Conservation (phyloP, 495 filamentous ascomycete species). For the Venustampulla echinocandica region DNA sequence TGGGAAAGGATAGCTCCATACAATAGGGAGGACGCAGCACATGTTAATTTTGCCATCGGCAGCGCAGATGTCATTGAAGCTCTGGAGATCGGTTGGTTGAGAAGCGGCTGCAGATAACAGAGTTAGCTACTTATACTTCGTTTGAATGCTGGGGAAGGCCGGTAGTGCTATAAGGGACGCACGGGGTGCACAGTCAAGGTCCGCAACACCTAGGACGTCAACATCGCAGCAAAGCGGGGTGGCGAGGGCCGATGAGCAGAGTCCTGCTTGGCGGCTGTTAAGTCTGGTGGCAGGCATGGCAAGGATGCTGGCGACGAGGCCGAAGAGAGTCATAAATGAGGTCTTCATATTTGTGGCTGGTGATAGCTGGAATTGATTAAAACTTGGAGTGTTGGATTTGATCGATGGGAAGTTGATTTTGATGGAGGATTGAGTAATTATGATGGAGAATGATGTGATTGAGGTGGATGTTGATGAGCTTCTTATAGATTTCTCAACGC, state of each 20-base stretch:
- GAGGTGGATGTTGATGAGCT: constrained; percentile 14
- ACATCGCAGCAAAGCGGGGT: constrained; percentile 36
- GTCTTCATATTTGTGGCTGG: constrained; percentile 28
- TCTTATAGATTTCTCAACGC: constrained; percentile 10
- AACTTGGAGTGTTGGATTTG: constrained; percentile 19
- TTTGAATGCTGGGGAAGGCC: too few species aligned
- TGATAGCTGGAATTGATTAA: constrained; percentile 14
- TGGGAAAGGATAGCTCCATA: constrained; percentile 7
- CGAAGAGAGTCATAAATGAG: constrained; percentile 29
- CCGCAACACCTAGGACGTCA: constrained; percentile 37
- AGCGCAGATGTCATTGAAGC: constrained; percentile 25
- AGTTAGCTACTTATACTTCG: not conserved
- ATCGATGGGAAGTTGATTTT: constrained; percentile 19
- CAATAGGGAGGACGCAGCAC: constrained; percentile 29
- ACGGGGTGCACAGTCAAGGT: constrained; percentile 38
- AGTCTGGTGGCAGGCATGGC: constrained; percentile 17
- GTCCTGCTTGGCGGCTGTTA: constrained; percentile 14
- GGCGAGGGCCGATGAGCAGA: constrained; percentile 16
- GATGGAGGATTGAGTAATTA: constrained; percentile 12
- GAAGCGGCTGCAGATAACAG: constrained; percentile 18
- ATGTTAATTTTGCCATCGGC: constrained; percentile 29
- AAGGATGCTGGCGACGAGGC: constrained; percentile 26
- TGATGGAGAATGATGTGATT: constrained; percentile 14
- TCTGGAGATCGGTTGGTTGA: constrained; percentile 18
- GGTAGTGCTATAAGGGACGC: too few species aligned